phyloP scores from a whole-genome alignment of 139 green algal genomes.

The Chlorella sp. region DNA sequence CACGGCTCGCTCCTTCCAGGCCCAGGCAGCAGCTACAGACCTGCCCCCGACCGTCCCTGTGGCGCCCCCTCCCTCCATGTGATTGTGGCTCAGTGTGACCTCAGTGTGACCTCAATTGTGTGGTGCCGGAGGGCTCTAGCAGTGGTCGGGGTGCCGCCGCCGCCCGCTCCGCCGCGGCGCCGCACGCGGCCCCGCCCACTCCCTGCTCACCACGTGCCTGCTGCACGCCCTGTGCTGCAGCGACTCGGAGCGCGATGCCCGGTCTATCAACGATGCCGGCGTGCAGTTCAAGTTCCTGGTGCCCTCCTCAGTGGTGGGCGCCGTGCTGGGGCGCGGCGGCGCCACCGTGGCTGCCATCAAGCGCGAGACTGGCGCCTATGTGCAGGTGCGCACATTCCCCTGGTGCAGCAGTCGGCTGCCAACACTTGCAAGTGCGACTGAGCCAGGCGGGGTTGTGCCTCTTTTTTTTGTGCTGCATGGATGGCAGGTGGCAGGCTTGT shows the following conservation, averaged over 20 bases:
- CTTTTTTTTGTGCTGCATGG: no score
- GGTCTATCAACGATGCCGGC: slow-evolving; percentile 32
- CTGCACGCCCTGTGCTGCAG: not conserved
- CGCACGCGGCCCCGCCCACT: not conserved
- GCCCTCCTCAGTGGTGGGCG: slow-evolving; percentile 34
- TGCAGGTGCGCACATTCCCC: not conserved
- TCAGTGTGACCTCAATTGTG: not conserved
- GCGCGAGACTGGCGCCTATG: slow-evolving; percentile 32
- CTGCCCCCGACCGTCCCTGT: not conserved
- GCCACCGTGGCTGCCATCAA: slow-evolving; percentile 43
- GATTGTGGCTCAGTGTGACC: slow-evolving; percentile 18
- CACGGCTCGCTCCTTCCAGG: slow-evolving; percentile 11
- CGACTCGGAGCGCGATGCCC: not conserved
- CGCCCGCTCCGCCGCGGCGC: not conserved
- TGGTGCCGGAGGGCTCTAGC: no score
- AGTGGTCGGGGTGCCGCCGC: not conserved
- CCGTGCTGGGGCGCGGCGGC: slow-evolving; percentile 32
- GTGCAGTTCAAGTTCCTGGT: slow-evolving; percentile 48
- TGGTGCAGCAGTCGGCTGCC: no score
- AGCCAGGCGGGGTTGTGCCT: no score
- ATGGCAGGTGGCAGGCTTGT: no score
- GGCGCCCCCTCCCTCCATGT: slow-evolving; percentile 6
- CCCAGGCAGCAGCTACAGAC: not conserved
- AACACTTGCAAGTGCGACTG: no score
- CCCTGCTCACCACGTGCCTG: not conserved